Base-by-base conservation (phyloP, 2,329 filamentous ascomycete species). In the Beauveria sp. region DNA sequence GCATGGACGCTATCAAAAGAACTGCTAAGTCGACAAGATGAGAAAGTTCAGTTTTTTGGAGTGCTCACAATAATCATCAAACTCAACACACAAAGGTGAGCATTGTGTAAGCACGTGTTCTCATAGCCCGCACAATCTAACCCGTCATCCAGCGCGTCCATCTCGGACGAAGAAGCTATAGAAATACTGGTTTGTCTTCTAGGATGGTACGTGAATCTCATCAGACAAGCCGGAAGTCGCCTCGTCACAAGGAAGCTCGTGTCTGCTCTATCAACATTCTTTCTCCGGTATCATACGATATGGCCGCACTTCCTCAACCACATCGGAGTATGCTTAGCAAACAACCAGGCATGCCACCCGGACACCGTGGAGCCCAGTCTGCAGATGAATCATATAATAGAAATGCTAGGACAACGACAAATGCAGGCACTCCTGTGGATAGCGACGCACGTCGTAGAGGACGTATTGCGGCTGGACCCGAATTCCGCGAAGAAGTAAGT, bases 1-100 rank as follows among this genome's bases (percentile, higher is more conserved):
- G 93, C 92, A 59, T 99, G 94, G 94, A 82, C 89, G 61, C 81
- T 97, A 51, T 92, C 91, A 22, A 87, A 93, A 69, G 84, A 85
- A 56, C 79, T 97, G 16, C 78, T 97, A 12, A 78, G 78, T 55
- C 85, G 84, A 63, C 77, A 83, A 24, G 86, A 90, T 66, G 83
- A 89, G 63, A 88, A 92, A 68, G 85, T 94, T 66, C 88, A 89
- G 65, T 97, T 97, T 75, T 96, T 96, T 71, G 94, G 91, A 16
- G 93, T 92, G 34, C 80, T 97, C 62, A 97, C 93, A 0, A 88
- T 97, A 66, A 96, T 91, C 55, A 86, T 97, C 67, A 99, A 97
- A 76, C 84, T 97, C 62, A 97, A 97, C 71, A 88, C 87, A n/a
- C 91, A 94, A 70, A 91, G 87, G 88, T 89, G 76, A 64, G 79